Evolutionary conservation across 768 basidiomycete genomes (phyloP).

Genomic region (Tricholoma bakamatsutake): DNA sequence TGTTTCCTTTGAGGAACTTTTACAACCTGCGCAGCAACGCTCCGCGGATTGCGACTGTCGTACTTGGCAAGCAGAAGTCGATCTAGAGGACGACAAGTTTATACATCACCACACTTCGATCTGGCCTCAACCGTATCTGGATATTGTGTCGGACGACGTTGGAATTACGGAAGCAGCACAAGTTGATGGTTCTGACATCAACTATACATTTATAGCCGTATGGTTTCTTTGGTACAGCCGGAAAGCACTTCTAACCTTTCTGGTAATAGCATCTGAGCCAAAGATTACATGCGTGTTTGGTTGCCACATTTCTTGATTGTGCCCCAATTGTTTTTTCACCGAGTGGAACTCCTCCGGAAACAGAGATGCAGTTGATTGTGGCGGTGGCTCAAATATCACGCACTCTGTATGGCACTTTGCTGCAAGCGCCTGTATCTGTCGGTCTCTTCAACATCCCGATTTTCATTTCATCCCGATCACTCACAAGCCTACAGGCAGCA

Average conservation of each 20-base stretch:
- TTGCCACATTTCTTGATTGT: constrained; percentile 83
- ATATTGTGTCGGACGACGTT: constrained; percentile 5
- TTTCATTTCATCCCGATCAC: constrained; percentile 2
- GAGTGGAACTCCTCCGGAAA: constrained; percentile 48
- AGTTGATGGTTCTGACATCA: constrained; percentile 1
- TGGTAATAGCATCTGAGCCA: constrained; percentile 55
- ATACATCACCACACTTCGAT: constrained; percentile 13
- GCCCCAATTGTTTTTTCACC: constrained; percentile 81
- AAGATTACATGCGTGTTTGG: constrained; percentile 70
- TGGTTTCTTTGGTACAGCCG: background rate
- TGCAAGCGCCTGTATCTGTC: constrained; percentile 37
- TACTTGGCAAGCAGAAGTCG: constrained; percentile 31
- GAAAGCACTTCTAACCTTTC: background rate
- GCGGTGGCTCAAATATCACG: constrained; percentile 52
- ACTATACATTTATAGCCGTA: constrained; percentile 6
- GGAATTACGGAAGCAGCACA: constrained; percentile 2
- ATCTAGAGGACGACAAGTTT: constrained; percentile 31
- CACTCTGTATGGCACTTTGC: constrained; percentile 52
- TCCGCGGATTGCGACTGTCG: constrained; percentile 8
- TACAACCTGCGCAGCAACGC: constrained; percentile 24
- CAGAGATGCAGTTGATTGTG: constrained; percentile 55
- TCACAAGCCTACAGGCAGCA: constrained; percentile 16
- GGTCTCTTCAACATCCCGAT: constrained; percentile 15
- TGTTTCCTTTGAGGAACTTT: constrained; percentile 42
- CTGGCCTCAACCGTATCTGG: constrained; percentile 7